Percentiles rank a stretch among this genome's conserved stretches.
phyloP scores from a whole-genome alignment of 2,329 filamentous ascomycete species.

The Trichoderma koningiopsis region DNA sequence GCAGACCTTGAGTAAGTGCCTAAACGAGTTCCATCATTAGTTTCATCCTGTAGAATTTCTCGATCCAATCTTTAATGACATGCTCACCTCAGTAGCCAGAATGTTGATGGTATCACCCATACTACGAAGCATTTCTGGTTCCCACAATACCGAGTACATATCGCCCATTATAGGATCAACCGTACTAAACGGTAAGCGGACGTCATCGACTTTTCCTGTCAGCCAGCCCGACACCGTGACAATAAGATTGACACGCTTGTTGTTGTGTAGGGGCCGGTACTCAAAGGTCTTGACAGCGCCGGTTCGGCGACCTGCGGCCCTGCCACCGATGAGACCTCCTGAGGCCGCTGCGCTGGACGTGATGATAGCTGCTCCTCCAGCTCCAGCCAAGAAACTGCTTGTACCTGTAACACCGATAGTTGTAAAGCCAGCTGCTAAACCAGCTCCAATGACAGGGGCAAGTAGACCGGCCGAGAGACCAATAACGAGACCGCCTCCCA shows the following conservation, averaged over 20 bases:
- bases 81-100: constrained; percentile 85
- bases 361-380: constrained; percentile 90
- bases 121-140: constrained; percentile 95
- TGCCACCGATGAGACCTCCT: constrained; percentile 81
- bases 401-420: constrained; percentile 93
- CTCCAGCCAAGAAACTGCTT: constrained; percentile 83
- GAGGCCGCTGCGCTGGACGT: constrained; percentile 85
- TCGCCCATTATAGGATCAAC: constrained; percentile 98
- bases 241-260: constrained; percentile 94
- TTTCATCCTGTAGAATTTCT: background rate
- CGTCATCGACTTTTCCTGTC: constrained; percentile 96
- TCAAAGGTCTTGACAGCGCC: constrained; percentile 96
- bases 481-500: constrained; percentile 92
- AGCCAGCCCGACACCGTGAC: constrained; percentile 97
- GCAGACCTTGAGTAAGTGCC: constrained; percentile 93
- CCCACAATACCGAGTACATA: constrained; percentile 95
- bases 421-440: constrained; percentile 90
- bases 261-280: constrained; percentile 94
- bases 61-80: background rate
- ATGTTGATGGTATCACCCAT: constrained; percentile 99
- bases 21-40: constrained; percentile 38
- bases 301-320: constrained; percentile 82
- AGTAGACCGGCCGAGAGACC: constrained; percentile 89
- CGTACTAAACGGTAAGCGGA: constrained; percentile 92
- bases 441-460: constrained; percentile 90